Percentiles rank a stretch among this genome's conserved stretches.
Conservation (phyloP, 495 filamentous ascomycete genomes). For the Daldinia vernicosa region DNA sequence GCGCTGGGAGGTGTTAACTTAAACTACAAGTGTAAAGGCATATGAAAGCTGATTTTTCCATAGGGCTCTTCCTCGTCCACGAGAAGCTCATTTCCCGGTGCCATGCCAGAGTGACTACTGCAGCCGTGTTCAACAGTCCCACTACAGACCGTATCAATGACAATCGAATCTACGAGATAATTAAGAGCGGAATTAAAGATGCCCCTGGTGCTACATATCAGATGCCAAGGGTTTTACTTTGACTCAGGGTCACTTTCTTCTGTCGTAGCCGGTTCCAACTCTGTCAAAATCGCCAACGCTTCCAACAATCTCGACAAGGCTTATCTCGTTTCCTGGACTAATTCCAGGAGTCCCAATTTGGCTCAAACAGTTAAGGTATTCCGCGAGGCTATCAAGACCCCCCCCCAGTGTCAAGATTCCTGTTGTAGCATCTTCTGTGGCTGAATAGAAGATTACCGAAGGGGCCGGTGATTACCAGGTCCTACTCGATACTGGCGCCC, state of each 20-base stretch:
- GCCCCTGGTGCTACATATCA: slow-evolving; percentile 79
- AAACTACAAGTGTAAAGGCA: background rate
- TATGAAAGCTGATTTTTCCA: background rate
- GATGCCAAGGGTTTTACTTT: slow-evolving; percentile 85
- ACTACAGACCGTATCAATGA: slow-evolving; percentile 69
- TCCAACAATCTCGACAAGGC: slow-evolving; percentile 78
- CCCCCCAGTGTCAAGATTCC: slow-evolving; percentile 81
- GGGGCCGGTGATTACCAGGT: slow-evolving; percentile 87
- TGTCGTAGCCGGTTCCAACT: slow-evolving; percentile 90
- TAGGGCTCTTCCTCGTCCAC: slow-evolving; percentile 82
- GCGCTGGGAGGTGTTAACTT: slow-evolving; percentile 67
- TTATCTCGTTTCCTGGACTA: slow-evolving; percentile 93
- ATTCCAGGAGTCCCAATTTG: slow-evolving; percentile 83
- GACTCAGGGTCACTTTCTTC: slow-evolving; percentile 76
- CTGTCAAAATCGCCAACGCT: slow-evolving; percentile 86
- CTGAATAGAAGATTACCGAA: slow-evolving; percentile 83
- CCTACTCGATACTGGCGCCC: slow-evolving; percentile 81
- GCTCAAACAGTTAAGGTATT: slow-evolving; percentile 87
- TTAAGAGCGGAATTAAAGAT: slow-evolving; percentile 70
- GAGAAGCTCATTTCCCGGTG: slow-evolving; percentile 61
- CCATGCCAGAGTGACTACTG: slow-evolving; percentile 74
- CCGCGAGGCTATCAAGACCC: slow-evolving; percentile 71
- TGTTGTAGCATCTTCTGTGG: slow-evolving; percentile 84
- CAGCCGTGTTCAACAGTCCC: slow-evolving; percentile 57
- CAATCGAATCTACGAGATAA: slow-evolving; percentile 73